Evolutionary conservation across 2,329 filamentous ascomycete species (phyloP).

Genomic region (Pyrenophora seminiperda): DNA sequence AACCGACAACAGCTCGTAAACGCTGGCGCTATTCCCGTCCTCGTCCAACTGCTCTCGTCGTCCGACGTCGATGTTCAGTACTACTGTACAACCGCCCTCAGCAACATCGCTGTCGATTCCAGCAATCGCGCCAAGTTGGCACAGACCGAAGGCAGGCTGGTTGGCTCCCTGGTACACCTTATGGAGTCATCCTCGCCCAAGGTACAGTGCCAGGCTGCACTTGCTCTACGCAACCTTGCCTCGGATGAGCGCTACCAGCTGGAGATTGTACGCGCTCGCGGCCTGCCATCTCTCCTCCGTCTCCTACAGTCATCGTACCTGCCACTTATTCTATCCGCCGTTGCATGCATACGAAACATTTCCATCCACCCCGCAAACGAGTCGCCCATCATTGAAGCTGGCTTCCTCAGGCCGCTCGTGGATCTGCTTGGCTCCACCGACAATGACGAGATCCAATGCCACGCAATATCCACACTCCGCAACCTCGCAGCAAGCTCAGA

Average conservation of each 20-base stretch:
- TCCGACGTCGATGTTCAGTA: conserved; percentile 97
- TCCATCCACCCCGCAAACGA: conserved; percentile 98
- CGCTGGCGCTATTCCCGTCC: conserved; percentile 94
- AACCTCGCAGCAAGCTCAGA: conserved; percentile 97
- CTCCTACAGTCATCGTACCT: conserved; percentile 95
- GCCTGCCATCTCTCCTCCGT: conserved; percentile 81
- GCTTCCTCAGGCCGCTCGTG: conserved; percentile 91
- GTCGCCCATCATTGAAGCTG: conserved; percentile 96
- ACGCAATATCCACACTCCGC: conserved; percentile 93
- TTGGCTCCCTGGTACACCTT: conserved; percentile 90
- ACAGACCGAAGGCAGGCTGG: conserved; percentile 85
- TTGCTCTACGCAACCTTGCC: conserved; percentile 91
- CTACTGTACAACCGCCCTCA: conserved; percentile 97
- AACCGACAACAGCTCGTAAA: conserved; percentile 97
- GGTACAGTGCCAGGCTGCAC: conserved; percentile 94
- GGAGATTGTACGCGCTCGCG: conserved; percentile 90
- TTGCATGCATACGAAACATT: conserved; percentile 98
- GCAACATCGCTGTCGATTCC: conserved; percentile 95
- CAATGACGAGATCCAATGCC: conserved; percentile 98
- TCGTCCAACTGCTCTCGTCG: conserved; percentile 92
- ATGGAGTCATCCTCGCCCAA: conserved; percentile 95
- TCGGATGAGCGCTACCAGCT: conserved; percentile 99
- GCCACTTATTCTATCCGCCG: conserved; percentile 92
- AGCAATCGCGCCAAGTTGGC: conserved; percentile 90
- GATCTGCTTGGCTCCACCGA: conserved; percentile 93